phyloP scores from a whole-genome alignment of 2,329 filamentous ascomycete genomes.

The Tolypocladium guangdongense region DNA sequence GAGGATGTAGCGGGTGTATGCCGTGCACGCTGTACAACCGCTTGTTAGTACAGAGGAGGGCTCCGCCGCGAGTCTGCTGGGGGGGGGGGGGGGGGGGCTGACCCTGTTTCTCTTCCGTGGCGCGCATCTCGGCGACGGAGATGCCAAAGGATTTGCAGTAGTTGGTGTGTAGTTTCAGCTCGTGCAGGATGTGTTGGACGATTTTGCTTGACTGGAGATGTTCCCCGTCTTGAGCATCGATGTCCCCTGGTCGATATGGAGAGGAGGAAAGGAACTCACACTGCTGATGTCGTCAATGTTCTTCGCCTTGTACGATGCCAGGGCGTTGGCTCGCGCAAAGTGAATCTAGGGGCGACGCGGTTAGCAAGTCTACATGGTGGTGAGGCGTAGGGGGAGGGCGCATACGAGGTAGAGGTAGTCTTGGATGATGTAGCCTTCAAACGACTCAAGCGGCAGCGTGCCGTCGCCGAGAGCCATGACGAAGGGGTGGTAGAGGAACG shows the following conservation, averaged over 20 bases:
- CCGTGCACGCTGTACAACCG: constrained; percentile 51
- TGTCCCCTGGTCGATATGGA: background rate
- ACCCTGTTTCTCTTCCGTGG: constrained; percentile 65
- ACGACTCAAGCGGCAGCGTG: constrained; percentile 61
- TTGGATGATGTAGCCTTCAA: constrained; percentile 83
- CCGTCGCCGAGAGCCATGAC: constrained; percentile 67
- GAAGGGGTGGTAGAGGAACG: constrained; percentile 74
- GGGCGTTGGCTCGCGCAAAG: constrained; percentile 75
- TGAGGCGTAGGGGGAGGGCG: background rate
- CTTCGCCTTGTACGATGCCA: constrained; percentile 77
- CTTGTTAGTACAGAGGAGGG: background rate
- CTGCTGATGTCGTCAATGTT: constrained; percentile 60
- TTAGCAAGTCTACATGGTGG: background rate
- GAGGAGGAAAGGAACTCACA: constrained; percentile 30
- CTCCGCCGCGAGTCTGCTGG: too few relatives aligned
- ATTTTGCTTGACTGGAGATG: constrained; percentile 35
- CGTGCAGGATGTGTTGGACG: constrained; percentile 64
- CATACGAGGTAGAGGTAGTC: constrained; percentile 81
- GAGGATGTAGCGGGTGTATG: constrained; percentile 77
- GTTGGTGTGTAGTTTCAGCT: constrained; percentile 69
- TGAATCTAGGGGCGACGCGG: constrained; percentile 46
- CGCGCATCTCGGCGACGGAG: constrained; percentile 59
- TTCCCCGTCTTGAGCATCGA: background rate
- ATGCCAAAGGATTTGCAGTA: constrained; percentile 80
- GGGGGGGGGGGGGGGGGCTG: constrained; percentile 7